phyloP scores from a whole-genome alignment of 2,329 filamentous ascomycete species.

The Raffaelea albimanens region DNA sequence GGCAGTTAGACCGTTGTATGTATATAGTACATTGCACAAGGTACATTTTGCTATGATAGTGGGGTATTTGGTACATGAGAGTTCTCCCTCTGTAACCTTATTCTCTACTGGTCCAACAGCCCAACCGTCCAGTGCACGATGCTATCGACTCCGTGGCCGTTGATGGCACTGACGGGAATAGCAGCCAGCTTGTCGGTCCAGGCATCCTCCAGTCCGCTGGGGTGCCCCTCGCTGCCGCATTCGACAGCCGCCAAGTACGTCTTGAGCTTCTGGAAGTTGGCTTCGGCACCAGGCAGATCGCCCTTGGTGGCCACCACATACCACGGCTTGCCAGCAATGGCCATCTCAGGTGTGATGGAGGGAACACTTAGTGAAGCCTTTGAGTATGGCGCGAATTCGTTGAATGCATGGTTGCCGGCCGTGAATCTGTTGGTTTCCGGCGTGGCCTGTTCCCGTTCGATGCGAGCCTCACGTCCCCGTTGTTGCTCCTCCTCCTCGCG shows the following conservation, averaged over 20 bases:
- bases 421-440: no score
- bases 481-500: conserved; percentile 64
- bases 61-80: no score
- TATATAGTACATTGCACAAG: no score
- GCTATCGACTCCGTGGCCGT: conserved; percentile 69
- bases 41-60: no score
- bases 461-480: conserved; percentile 45
- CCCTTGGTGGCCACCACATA: conserved; percentile 93
- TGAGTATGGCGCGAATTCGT: background rate
- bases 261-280: conserved; percentile 63
- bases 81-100: no score
- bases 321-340: conserved; percentile 92
- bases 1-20: conserved; percentile 1
- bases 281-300: conserved; percentile 68
- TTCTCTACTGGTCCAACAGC: conserved; percentile 45
- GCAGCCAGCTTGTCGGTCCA: conserved; percentile 56
- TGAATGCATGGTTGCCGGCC: no score
- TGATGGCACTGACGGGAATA: conserved; percentile 84
- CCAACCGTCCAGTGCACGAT: conserved; percentile 66
- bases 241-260: conserved; percentile 61
- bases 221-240: conserved; percentile 56
- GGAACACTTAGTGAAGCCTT: conserved; percentile 17
- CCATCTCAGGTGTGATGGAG: conserved; percentile 33
- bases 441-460: conserved; percentile 42
- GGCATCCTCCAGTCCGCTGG: conserved; percentile 51